Evolutionary conservation across 148 eudicot genomes (phyloP).

Genomic region (Heliosperma pusillum): DNA sequence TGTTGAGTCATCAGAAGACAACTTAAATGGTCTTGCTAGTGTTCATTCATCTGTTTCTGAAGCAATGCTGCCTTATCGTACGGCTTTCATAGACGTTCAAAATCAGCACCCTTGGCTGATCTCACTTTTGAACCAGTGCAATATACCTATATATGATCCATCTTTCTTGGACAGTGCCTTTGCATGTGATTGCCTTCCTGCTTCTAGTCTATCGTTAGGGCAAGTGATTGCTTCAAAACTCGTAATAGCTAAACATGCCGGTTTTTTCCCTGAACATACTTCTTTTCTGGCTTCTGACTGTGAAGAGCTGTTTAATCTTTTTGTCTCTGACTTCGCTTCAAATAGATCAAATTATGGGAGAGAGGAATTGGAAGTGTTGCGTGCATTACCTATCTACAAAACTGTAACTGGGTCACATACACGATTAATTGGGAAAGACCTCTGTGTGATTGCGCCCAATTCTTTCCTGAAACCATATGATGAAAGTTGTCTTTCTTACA

Average conservation of each 20-base stretch:
- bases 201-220: conserved; percentile 62
- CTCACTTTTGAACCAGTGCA: conserved; percentile 80
- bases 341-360: conserved; percentile 57
- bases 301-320: conserved; percentile 71
- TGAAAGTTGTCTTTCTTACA: conserved; percentile 66
- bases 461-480: conserved; percentile 80
- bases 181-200: conserved; percentile 63
- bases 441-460: conserved; percentile 74
- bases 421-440: conserved; percentile 48
- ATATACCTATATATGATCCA: conserved; percentile 79
- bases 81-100: conserved; percentile 46
- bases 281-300: conserved; percentile 61
- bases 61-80: conserved; percentile 40
- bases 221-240: conserved; percentile 79
- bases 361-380: conserved; percentile 73
- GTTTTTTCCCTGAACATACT: conserved; percentile 71
- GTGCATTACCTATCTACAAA: conserved; percentile 80
- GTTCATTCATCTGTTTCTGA: conserved; percentile 41
- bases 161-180: conserved; percentile 79
- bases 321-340: conserved; percentile 66
- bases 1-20: conserved; percentile 29
- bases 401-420: conserved; percentile 77
- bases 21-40: conserved; percentile 28
- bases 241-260: conserved; percentile 78
- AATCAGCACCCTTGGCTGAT: conserved; percentile 79